Evolutionary conservation across 108 stramenopile species (phyloP).

Genomic region (Epithemia pelagica): DNA sequence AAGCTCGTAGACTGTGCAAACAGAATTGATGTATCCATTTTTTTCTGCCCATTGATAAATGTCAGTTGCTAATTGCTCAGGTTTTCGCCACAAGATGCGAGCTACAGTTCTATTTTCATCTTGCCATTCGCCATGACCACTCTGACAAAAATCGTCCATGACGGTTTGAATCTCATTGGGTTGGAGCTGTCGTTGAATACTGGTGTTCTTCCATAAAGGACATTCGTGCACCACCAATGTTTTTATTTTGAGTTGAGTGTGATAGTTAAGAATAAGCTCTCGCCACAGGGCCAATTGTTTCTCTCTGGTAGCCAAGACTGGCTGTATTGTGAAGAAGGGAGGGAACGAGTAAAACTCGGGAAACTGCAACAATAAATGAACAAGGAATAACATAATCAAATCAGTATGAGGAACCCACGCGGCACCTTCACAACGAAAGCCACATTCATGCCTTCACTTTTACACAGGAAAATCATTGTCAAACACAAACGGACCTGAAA

Average conservation of each 20-base stretch:
- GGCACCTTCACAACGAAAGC: no score
- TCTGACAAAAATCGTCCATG: constrained; percentile 52
- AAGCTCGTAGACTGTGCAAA: constrained; percentile 82
- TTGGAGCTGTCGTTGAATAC: constrained; percentile 51
- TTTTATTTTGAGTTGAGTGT: constrained; percentile 67
- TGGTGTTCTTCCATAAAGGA: constrained; percentile 73
- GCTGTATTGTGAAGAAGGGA: constrained; percentile 88
- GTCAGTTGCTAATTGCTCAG: constrained; percentile 80
- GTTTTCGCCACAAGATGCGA: constrained; percentile 80
- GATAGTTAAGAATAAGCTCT: constrained; percentile 75
- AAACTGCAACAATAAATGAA: constrained; percentile 31
- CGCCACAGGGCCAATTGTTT: constrained; percentile 84
- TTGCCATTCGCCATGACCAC: constrained; percentile 82
- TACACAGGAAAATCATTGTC: no score
- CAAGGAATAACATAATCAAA: no score
- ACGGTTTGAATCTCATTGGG: constrained; percentile 43
- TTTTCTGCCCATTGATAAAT: constrained; percentile 77
- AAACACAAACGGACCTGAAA: no score
- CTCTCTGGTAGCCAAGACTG: constrained; percentile 59
- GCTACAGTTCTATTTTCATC: constrained; percentile 60
- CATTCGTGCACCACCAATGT: constrained; percentile 81
- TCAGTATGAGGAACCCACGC: no score
- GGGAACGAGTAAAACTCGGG: constrained; percentile 87
- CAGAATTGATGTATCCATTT: constrained; percentile 63
- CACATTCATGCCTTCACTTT: no score